Conservation (phyloP, 2,329 filamentous ascomycete species). For the Penicillium sp. region DNA sequence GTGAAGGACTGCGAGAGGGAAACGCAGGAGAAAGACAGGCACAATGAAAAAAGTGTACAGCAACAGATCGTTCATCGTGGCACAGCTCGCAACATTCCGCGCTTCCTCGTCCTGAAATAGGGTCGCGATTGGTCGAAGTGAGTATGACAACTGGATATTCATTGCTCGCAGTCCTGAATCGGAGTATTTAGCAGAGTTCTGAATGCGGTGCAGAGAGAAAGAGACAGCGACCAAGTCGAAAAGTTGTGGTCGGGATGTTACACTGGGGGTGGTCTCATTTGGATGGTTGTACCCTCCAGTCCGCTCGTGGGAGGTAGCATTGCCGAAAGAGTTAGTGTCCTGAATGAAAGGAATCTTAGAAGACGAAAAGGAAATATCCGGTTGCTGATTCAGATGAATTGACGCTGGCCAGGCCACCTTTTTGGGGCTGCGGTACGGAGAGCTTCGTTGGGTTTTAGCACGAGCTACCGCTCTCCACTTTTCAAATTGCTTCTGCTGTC, state of each 20-base stretch:
- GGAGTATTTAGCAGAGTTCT: not conserved
- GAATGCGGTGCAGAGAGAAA: constrained; percentile 7
- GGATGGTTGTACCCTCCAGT: not conserved
- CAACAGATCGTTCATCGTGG: constrained; percentile 16
- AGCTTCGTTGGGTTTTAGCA: constrained; percentile 6
- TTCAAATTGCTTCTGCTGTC: constrained; percentile 19
- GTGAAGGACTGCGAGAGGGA: constrained; percentile 10
- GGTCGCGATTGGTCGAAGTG: not conserved
- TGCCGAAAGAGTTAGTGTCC: not conserved
- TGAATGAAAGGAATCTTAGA: constrained; percentile 4
- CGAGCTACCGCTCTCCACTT: constrained; percentile 20
- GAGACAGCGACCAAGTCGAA: constrained; percentile 12
- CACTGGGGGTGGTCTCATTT: not conserved
- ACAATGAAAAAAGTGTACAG: constrained; percentile 18
- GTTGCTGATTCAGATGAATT: not conserved
- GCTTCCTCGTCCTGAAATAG: not conserved
- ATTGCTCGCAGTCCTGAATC: not conserved
- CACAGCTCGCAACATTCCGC: not conserved
- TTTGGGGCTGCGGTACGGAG: constrained; percentile 14
- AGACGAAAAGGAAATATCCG: constrained; percentile 7
- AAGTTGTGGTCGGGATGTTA: not conserved
- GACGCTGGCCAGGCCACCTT: not conserved
- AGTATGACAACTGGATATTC: constrained; percentile 1
- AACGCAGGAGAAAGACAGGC: constrained; percentile 12
- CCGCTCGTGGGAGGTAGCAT: not conserved